A percentile compares a stretch with the other conserved stretches of the same genome.
phyloP scores from a whole-genome alignment of 768 basidiomycete genomes.

The Boletus bicolor region DNA sequence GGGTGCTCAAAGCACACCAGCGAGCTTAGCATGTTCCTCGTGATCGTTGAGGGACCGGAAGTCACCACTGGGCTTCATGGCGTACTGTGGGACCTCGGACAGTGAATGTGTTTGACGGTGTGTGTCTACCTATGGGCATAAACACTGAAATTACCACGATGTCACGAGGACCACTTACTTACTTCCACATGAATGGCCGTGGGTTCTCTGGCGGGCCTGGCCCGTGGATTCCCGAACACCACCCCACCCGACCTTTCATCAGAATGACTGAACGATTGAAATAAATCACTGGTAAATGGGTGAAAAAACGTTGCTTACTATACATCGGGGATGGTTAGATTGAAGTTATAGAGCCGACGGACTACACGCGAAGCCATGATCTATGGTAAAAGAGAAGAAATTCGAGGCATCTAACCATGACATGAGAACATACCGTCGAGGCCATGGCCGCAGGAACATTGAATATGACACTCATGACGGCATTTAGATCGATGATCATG shows the following conservation, averaged over 20 bases:
- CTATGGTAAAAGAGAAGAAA: conserved; percentile 26
- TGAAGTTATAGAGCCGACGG: conserved; percentile 54
- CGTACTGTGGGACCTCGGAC: conserved; percentile 23
- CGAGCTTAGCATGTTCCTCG: conserved; percentile 14
- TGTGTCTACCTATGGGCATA: conserved; percentile 26
- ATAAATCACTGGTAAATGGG: background rate
- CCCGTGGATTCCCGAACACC: conserved; percentile 17
- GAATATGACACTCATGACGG: conserved; percentile 64
- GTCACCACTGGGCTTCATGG: conserved; percentile 22
- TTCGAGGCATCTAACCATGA: background rate
- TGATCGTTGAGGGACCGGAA: conserved; percentile 24
- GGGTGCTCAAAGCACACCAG: conserved; percentile 12
- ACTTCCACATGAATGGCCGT: conserved; percentile 36
- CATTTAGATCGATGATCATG: conserved; percentile 63
- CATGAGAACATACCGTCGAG: conserved; percentile 40
- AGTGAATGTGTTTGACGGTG: conserved; percentile 25
- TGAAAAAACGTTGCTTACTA: conserved; percentile 22
- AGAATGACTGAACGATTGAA: conserved; percentile 14
- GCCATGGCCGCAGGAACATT: conserved; percentile 61
- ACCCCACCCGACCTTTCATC: conserved; percentile 18
- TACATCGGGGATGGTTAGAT: conserved; percentile 24
- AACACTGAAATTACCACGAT: conserved; percentile 1
- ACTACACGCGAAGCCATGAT: conserved; percentile 61
- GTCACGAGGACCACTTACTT: background rate
- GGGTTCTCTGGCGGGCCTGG: conserved; percentile 14